Evolutionary conservation across 495 filamentous ascomycete species (phyloP).

Genomic region (Penicillium chermesinum): DNA sequence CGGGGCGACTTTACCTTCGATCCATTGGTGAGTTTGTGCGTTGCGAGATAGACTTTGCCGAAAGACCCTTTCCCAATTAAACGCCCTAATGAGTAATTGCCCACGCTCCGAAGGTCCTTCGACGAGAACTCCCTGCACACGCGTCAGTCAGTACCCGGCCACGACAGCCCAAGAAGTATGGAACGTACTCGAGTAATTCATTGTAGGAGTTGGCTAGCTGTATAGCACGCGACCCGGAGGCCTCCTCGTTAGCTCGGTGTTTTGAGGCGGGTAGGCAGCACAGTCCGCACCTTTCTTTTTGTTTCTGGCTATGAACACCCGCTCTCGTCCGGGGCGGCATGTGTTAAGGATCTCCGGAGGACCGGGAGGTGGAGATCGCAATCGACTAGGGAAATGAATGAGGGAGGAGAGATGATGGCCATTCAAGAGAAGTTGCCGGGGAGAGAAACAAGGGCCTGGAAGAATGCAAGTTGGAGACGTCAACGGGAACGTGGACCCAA

Average conservation of each 20-base stretch:
- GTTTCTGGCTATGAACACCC: conserved; percentile 87
- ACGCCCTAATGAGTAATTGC: conserved; percentile 87
- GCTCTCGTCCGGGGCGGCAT: conserved; percentile 70
- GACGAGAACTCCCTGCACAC: conserved; percentile 81
- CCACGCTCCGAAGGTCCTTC: conserved; percentile 82
- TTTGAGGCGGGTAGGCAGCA: too few relatives aligned
- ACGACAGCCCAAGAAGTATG: background rate
- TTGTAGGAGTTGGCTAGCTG: conserved; percentile 96
- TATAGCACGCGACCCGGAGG: conserved; percentile 13
- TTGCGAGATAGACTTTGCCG: conserved; percentile 95
- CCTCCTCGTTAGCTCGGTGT: conserved; percentile 20
- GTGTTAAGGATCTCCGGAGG: conserved; percentile 33
- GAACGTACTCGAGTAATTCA: conserved; percentile 83
- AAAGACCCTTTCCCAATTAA: conserved; percentile 97
- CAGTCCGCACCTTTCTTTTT: conserved; percentile 94
- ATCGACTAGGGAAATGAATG: conserved; percentile 19
- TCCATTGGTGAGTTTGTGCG: conserved; percentile 96
- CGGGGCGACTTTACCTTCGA: conserved; percentile 69
- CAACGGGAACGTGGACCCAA: conserved; percentile 25
- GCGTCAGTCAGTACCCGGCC: conserved; percentile 17
- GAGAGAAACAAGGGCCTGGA: background rate
- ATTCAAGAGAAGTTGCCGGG: conserved; percentile 22
- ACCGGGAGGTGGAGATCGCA: conserved; percentile 22
- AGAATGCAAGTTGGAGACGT: conserved; percentile 9
- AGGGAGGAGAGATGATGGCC: conserved; percentile 18